A percentile compares a stretch with the other conserved stretches of the same genome.
phyloP scores from a whole-genome alignment of 441 rosid genomes.

The Dalechampia spathulata region DNA sequence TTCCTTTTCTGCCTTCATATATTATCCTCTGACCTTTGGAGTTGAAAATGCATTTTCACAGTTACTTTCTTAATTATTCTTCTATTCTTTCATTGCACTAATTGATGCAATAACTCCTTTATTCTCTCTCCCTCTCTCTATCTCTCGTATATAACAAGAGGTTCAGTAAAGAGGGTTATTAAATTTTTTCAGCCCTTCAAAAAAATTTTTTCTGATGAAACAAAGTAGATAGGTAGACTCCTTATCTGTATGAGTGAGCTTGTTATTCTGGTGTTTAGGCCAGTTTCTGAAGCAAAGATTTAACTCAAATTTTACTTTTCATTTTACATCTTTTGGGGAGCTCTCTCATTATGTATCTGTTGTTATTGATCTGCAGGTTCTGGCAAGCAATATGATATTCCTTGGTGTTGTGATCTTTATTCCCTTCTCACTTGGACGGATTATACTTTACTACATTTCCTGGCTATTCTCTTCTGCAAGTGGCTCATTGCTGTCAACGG shows the following conservation, averaged over 20 bases:
- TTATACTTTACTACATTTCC: conserved; percentile 54
- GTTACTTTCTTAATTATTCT: not conserved
- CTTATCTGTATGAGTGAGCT: too few relatives aligned
- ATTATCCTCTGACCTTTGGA: not conserved
- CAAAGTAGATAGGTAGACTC: too few relatives aligned
- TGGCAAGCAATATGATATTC: conserved; percentile 98
- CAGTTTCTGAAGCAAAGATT: not conserved
- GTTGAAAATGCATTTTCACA: not conserved
- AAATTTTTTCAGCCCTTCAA: too few relatives aligned
- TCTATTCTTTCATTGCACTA: not conserved
- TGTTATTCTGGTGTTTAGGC: not conserved
- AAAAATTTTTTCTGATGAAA: too few relatives aligned
- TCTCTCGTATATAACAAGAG: too few relatives aligned
- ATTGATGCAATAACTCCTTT: not conserved
- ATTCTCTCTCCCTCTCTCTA: too few relatives aligned
- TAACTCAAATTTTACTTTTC: not conserved
- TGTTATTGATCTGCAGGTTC: conserved; percentile 71
- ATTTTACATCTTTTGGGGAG: not conserved
- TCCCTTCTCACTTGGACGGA: conserved; percentile 88
- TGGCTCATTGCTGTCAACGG: conserved; percentile 60
- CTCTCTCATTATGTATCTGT: conserved; percentile 10
- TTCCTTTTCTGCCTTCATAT: not conserved
- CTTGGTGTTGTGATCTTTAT: conserved; percentile 88
- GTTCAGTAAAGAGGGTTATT: too few relatives aligned
- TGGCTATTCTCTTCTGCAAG: conserved; percentile 82